Evolutionary conservation across 2,329 filamentous ascomycete species (phyloP).

Genomic region (Microdochium trichocladiopsis): DNA sequence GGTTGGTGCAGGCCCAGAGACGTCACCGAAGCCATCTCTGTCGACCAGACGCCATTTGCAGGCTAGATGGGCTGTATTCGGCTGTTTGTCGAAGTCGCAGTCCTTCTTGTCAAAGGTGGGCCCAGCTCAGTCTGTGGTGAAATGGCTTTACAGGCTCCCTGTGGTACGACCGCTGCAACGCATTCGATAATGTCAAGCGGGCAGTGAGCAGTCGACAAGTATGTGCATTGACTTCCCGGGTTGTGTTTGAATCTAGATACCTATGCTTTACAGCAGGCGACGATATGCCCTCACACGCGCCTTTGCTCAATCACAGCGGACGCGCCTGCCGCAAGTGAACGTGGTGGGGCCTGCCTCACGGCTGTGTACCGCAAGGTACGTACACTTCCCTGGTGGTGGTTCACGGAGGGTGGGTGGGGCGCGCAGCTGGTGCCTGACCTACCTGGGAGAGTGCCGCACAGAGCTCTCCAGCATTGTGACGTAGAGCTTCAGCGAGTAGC

Average conservation of each 20-base stretch:
- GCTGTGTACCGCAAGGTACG: too few relatives aligned
- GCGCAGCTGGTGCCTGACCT: neutral
- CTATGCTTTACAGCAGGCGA: too few relatives aligned
- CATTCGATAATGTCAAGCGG: too few relatives aligned
- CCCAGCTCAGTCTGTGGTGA: too few relatives aligned
- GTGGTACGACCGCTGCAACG: too few relatives aligned
- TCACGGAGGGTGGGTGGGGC: neutral
- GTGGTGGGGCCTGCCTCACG: neutral
- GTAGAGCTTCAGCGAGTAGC: too few relatives aligned
- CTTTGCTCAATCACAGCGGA: neutral
- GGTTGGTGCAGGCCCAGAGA: slow-evolving; percentile 90
- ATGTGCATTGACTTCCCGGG: too few relatives aligned
- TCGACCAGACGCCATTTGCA: slow-evolving; percentile 9
- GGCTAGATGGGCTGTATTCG: neutral
- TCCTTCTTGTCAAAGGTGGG: neutral
- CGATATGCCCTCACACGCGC: too few relatives aligned
- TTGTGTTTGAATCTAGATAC: too few relatives aligned
- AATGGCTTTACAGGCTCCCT: too few relatives aligned
- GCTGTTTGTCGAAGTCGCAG: neutral
- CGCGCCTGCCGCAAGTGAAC: neutral
- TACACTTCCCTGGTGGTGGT: neutral
- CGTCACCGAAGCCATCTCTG: slow-evolving; percentile 76
- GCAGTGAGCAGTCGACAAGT: too few relatives aligned
- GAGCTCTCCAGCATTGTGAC: neutral
- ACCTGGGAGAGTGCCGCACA: neutral